Evolutionary conservation across 2,329 filamentous ascomycete genomes (phyloP).

Genomic region (Alternaria alternata): DNA sequence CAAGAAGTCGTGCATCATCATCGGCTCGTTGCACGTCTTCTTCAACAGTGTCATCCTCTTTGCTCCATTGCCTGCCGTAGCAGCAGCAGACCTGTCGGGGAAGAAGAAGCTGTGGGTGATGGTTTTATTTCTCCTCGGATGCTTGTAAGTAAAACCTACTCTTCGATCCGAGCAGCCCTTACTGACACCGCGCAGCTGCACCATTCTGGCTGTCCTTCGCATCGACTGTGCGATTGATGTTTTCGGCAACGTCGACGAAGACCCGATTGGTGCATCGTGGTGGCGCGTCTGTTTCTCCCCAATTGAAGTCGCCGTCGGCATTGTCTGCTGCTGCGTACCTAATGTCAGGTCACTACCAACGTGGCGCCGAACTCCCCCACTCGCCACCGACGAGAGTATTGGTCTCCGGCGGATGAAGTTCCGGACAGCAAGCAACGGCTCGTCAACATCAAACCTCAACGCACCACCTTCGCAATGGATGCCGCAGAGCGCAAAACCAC

Average conservation of each 20-base stretch:
- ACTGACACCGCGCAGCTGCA: slow-evolving; percentile 23
- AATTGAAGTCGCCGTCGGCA: slow-evolving; percentile 31
- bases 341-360: slow-evolving; percentile 19
- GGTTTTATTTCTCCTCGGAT: slow-evolving; percentile 24
- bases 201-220: slow-evolving; percentile 26
- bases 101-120: slow-evolving; percentile 23
- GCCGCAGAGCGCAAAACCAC: slow-evolving; percentile 14
- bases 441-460: slow-evolving; percentile 28
- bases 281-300: slow-evolving; percentile 31
- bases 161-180: not conserved
- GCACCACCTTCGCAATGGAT: slow-evolving; percentile 26
- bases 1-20: slow-evolving; percentile 27
- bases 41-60: slow-evolving; percentile 27
- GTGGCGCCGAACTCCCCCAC: slow-evolving; percentile 19
- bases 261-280: slow-evolving; percentile 30
- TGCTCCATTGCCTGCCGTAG: slow-evolving; percentile 21
- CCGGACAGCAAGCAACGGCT: slow-evolving; percentile 23
- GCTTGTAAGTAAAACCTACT: slow-evolving; percentile 21
- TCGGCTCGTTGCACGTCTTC: slow-evolving; percentile 30
- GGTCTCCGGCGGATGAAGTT: slow-evolving; percentile 29
- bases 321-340: slow-evolving; percentile 31
- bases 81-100: slow-evolving; percentile 18
- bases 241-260: slow-evolving; percentile 23
- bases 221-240: slow-evolving; percentile 30
- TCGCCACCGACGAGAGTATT: slow-evolving; percentile 15